phyloP scores from a whole-genome alignment of 2,329 filamentous ascomycete species.

The Sordariomycetes sp. region DNA sequence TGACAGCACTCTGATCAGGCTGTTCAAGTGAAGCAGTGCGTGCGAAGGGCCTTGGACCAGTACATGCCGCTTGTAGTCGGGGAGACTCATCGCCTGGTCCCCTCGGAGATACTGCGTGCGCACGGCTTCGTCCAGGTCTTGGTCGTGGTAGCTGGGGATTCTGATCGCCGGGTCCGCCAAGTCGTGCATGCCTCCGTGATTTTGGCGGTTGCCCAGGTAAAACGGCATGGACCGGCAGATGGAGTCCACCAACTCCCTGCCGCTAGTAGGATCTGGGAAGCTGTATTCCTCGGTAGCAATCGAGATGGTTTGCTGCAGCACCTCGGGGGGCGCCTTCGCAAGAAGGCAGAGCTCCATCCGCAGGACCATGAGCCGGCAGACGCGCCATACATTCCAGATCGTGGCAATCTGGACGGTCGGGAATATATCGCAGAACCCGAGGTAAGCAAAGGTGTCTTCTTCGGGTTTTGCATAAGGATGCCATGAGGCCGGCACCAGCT shows the following conservation, averaged over 20 bases:
- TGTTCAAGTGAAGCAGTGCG: slow-evolving; percentile 8
- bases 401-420: slow-evolving; percentile 10
- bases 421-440: slow-evolving; percentile 9
- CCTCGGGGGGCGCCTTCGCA: slow-evolving; percentile 5
- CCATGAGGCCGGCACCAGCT: slow-evolving; percentile 8
- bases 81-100: slow-evolving; percentile 7
- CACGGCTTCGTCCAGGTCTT: slow-evolving; percentile 6
- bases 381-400: slow-evolving; percentile 11
- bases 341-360: slow-evolving; percentile 7
- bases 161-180: slow-evolving; percentile 6
- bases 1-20: slow-evolving; percentile 6
- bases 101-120: slow-evolving; percentile 7
- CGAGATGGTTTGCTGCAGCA: slow-evolving; percentile 6
- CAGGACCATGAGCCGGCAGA: slow-evolving; percentile 9
- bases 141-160: slow-evolving; percentile 10
- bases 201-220: slow-evolving; percentile 9
- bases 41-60: slow-evolving; percentile 10
- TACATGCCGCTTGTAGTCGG: slow-evolving; percentile 9
- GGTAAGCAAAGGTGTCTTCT: slow-evolving; percentile 5
- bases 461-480: slow-evolving; percentile 5
- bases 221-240: slow-evolving; percentile 10
- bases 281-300: slow-evolving; percentile 7
- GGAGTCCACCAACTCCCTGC: slow-evolving; percentile 9
- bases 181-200: slow-evolving; percentile 8
- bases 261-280: slow-evolving; percentile 6